These are phyloP conservation scores for Leccinum subrobustum DNA, from an alignment of 1,284 basidiomycete genomes.

Conservation along the genomic window DNA sequence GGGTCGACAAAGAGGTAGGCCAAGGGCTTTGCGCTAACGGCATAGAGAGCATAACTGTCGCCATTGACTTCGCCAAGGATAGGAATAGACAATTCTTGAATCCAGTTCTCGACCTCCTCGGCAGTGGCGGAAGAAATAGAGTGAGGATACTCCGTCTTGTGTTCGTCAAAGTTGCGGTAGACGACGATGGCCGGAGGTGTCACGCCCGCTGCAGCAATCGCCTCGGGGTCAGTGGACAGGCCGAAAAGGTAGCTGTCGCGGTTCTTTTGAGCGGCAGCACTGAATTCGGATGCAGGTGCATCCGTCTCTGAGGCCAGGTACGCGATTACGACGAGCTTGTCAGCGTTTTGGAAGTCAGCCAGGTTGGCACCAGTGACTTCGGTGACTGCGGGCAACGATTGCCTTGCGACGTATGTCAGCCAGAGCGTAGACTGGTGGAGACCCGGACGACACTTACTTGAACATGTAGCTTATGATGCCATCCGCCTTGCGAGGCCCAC, in stretches of 20 bases:
- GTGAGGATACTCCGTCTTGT: conserved; percentile 67
- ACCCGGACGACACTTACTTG: conserved; percentile 64
- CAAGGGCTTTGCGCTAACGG: conserved; percentile 80
- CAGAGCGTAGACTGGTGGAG: not conserved
- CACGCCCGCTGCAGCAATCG: conserved; percentile 71
- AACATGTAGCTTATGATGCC: conserved; percentile 98
- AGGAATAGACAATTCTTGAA: conserved; percentile 85
- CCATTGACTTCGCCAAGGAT: conserved; percentile 91
- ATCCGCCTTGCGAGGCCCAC: conserved; percentile 90
- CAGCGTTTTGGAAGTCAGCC: conserved; percentile 84
- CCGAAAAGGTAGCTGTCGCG: conserved; percentile 96
- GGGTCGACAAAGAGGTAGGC: conserved; percentile 96
- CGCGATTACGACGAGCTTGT: conserved; percentile 90
- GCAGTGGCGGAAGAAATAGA: conserved; percentile 57
- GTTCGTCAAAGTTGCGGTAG: conserved; percentile 94
- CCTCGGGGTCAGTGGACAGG: conserved; percentile 69
- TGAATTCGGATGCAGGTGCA: conserved; percentile 72
- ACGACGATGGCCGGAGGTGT: conserved; percentile 83
- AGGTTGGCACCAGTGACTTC: conserved; percentile 75
- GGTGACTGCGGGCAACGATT: conserved; percentile 93
- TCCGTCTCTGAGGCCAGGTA: conserved; percentile 74
- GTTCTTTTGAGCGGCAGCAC: conserved; percentile 77
- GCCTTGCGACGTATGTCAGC: conserved; percentile 47
- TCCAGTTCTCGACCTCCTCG: conserved; percentile 73
- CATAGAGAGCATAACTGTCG: conserved; percentile 92